Percentiles rank a stretch among this genome's conserved stretches.
Conservation (phyloP, 1,139 yeast genomes). For the Wickerhamomyces sp. region DNA sequence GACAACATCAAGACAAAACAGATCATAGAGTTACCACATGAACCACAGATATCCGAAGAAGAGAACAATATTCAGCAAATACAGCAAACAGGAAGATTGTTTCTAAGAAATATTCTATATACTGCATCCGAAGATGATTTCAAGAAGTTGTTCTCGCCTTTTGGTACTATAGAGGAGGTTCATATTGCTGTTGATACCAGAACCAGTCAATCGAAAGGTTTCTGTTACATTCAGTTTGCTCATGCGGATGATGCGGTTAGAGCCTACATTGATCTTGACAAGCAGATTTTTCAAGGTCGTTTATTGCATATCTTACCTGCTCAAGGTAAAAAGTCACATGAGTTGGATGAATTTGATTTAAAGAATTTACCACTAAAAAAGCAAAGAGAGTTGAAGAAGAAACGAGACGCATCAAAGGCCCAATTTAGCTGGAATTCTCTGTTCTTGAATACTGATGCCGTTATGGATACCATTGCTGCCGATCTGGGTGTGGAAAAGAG, state of each 20-base stretch:
- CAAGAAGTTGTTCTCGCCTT: conserved; percentile 35
- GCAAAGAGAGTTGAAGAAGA: conserved; percentile 78
- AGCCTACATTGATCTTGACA: conserved; percentile 74
- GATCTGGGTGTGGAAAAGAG: conserved; percentile 80
- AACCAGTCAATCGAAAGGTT: conserved; percentile 89
- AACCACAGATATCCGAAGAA: conserved; percentile 31
- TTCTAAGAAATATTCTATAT: conserved; percentile 81
- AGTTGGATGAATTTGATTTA: conserved; percentile 83
- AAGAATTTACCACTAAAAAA: conserved; percentile 88
- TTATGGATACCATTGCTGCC: conserved; percentile 81
- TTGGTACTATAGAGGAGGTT: conserved; percentile 66
- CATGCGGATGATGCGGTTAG: conserved; percentile 65
- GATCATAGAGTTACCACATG: no score
- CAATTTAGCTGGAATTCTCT: conserved; percentile 96
- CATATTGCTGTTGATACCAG: conserved; percentile 90
- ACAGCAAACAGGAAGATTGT: conserved; percentile 70
- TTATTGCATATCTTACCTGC: conserved; percentile 86
- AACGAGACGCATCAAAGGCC: conserved; percentile 75
- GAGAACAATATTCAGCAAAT: conserved; percentile 49
- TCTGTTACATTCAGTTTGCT: conserved; percentile 75
- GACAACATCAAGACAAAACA: conserved; percentile 5
- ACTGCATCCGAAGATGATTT: conserved; percentile 80
- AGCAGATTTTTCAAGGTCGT: conserved; percentile 91
- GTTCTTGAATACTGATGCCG: conserved; percentile 88
- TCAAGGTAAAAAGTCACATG: conserved; percentile 70